Base-by-base conservation (phyloP, 192 early-diverging fungal species). In the Mortierella hygrophila region DNA sequence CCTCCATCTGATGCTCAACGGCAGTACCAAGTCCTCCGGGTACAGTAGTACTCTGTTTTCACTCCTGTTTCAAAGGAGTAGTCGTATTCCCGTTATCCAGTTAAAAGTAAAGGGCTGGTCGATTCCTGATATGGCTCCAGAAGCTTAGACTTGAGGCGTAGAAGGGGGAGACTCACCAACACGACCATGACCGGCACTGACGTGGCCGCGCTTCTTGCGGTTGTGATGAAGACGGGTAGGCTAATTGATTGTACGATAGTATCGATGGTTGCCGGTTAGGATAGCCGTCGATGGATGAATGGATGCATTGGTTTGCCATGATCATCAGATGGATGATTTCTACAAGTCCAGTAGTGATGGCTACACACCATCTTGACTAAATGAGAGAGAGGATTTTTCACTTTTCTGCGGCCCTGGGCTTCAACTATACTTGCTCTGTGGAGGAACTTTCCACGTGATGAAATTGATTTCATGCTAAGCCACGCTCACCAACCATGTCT, bases 131-230 rank as follows among this genome's bases (percentile, higher is more conserved):
- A 29, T 42, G 8, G n/a, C 35, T 55, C 16, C 68, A 52, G 4
- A 52, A 13, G 9, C 10, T 37, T n/a, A 40, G 35, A 20, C 15
- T 54, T 74, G 60, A 10, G 0, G 4, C 52, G 6, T 69, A 37
- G 26, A 42, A 11, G 41, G 10, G 10, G 32, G 49, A 55, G 41
- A 93, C 90, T 90, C 89, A 90, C 94, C 97, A 89, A 99, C 94
- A 94, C 98, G 97, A 94, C 98, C 98, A 95, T 99, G 98, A 93
- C 98, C 98, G 93, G 97, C 97, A 82, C 97, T 98, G 87, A 99
- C 98, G 95, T 99, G 98, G 87, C 98, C 98, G 89, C 98, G 95
- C 95, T 95, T 94, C 95, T 99, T 99, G 90, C 96, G 93, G 92
- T 96, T 95, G 90, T 96, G 94, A 87, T 92, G 89, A 80, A 97